phyloP scores from a whole-genome alignment of 1,284 basidiomycete genomes.

The Ustilago crameri region DNA sequence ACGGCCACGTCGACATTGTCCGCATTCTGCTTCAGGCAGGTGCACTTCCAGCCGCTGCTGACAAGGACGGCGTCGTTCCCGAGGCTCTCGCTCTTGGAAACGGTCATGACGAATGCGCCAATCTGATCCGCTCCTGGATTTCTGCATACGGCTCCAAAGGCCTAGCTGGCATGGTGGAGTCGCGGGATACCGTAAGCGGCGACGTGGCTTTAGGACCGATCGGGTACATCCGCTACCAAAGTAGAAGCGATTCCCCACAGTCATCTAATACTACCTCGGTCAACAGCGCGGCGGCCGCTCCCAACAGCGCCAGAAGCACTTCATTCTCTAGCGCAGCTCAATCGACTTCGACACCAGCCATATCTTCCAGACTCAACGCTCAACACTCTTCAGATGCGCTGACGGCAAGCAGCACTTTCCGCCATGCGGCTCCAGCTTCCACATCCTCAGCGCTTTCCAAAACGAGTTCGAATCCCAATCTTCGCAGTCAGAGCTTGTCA shows the following conservation, averaged over 20 bases:
- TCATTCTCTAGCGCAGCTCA: slow-evolving; percentile 13
- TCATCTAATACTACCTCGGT: slow-evolving; percentile 6
- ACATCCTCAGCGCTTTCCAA: slow-evolving; percentile 17
- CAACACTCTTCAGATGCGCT: slow-evolving; percentile 21
- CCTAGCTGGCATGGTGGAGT: slow-evolving; percentile 39
- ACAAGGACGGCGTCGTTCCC: slow-evolving; percentile 54
- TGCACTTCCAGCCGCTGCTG: slow-evolving; percentile 51
- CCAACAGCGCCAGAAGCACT: neutral
- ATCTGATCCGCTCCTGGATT: slow-evolving; percentile 53
- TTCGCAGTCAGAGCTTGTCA: slow-evolving; percentile 18
- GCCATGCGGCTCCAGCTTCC: no score
- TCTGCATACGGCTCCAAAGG: slow-evolving; percentile 55
- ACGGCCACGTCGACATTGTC: slow-evolving; percentile 60
- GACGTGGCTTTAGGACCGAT: slow-evolving; percentile 35
- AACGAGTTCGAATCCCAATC: slow-evolving; percentile 54
- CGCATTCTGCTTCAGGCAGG: slow-evolving; percentile 60
- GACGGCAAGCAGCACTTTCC: slow-evolving; percentile 5
- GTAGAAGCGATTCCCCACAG: slow-evolving; percentile 18
- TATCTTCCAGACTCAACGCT: neutral
- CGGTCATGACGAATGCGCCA: slow-evolving; percentile 49
- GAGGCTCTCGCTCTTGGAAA: slow-evolving; percentile 56
- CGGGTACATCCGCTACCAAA: slow-evolving; percentile 43
- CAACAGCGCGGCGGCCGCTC: neutral
- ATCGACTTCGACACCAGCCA: neutral
- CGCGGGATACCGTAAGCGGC: slow-evolving; percentile 45